Evolutionary conservation across 1,284 basidiomycete genomes (phyloP).

Genomic region (Sanghuangporus weigelae): DNA sequence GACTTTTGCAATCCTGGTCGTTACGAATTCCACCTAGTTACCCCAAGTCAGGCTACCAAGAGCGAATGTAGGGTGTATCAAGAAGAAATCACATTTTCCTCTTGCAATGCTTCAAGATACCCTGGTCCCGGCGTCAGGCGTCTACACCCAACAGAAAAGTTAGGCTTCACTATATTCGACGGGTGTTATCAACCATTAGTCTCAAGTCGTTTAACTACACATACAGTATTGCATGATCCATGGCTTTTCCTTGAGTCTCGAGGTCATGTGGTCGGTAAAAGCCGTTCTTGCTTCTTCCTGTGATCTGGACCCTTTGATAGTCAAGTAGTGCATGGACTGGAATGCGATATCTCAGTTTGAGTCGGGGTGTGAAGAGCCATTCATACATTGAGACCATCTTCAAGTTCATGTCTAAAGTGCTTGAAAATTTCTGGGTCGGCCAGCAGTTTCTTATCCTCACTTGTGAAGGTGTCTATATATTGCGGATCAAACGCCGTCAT

Average conservation of each 20-base stretch:
- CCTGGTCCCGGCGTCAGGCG: slow-evolving; percentile 61
- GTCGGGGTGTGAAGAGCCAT: slow-evolving; percentile 15
- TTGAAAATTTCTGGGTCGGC: slow-evolving; percentile 46
- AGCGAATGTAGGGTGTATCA: background rate
- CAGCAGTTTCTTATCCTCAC: slow-evolving; percentile 47
- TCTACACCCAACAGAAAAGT: slow-evolving; percentile 53
- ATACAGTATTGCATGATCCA: slow-evolving; percentile 52
- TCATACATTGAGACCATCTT: slow-evolving; percentile 46
- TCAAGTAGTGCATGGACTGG: slow-evolving; percentile 42
- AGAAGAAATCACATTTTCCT: slow-evolving; percentile 43
- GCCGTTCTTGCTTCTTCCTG: slow-evolving; percentile 35
- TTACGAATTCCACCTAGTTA: slow-evolving; percentile 48
- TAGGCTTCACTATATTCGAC: slow-evolving; percentile 43
- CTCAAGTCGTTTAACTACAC: slow-evolving; percentile 19
- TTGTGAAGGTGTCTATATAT: slow-evolving; percentile 41
- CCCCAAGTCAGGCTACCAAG: background rate
- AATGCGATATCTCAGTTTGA: background rate
- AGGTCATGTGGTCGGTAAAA: slow-evolving; percentile 44
- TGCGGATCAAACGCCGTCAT: background rate
- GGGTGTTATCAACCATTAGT: background rate
- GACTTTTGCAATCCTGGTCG: slow-evolving; percentile 43
- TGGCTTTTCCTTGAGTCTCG: slow-evolving; percentile 49
- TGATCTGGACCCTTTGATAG: slow-evolving; percentile 37
- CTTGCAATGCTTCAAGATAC: slow-evolving; percentile 56
- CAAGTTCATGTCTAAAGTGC: slow-evolving; percentile 44